Base-by-base conservation (phyloP, 352 stramenopile genomes). In the Phytophthora pisi region DNA sequence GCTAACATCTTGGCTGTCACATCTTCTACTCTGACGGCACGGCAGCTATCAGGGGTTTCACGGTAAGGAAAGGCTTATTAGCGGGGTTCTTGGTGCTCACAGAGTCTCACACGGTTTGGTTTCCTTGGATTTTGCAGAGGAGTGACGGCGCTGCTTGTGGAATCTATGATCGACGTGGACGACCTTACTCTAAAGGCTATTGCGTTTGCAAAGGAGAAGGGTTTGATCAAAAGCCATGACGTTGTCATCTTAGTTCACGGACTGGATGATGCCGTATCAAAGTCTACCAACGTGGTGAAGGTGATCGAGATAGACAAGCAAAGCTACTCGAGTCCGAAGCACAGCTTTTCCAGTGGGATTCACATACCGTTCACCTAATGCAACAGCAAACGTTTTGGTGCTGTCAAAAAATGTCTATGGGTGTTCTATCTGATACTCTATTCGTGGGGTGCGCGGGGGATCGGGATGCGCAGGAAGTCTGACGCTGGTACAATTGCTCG, bases 1-100 rank as follows among this genome's bases (percentile, higher is more conserved):
- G 82, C 92, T 24, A 91, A 81, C 40, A 95, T 98, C 43, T 73
- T 98, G 23, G 94, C 93, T 11, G 81, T 98, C 47, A 98, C 95
- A 7, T 86, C 91, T 11, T 91, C 80, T 1, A 73, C 64, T 0
- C 82, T 78, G 24, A 88, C 85, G 9, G 85, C 89, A 3, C 79
- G 82, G 1, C 89, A 96, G 53, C 77, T 96, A 28, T 79, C 79
- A 15, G 88, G 88, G 0, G 83, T 96, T 2, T 96, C 89, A 23
- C 78, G 89, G 88, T 96, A 68, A 42, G 74, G 15, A 46, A 5
- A 23, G 8, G 16, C 40, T 42, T 13, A 2, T n/a, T 11, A 46
- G 16, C 8, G 40, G 16, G 1, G 16, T 46, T 23, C 18, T 23
- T 23, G 18, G 18, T 16, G 40, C 5, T 10, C 13, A 18, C 45